Evolutionary conservation across 139 green algal genomes (phyloP), one percentile per base, ranked within the genome.

Genomic region (Coelastrella sp.): DNA sequence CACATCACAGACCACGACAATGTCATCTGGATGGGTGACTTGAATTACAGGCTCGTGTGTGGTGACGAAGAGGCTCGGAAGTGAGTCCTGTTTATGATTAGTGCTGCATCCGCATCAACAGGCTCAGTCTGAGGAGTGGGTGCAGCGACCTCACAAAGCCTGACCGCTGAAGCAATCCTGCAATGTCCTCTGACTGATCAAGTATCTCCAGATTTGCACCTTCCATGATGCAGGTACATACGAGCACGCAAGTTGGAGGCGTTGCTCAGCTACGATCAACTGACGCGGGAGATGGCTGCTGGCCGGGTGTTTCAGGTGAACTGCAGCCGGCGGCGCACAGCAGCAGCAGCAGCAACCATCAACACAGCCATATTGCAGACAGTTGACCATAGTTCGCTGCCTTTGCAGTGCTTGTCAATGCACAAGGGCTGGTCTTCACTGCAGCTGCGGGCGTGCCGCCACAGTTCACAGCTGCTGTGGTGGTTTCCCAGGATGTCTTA

Each of bases 381-480:
- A 22, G 63, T 70, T 70, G 15, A 70, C 12, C 63, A 70, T 14
- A 6, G 6, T 70, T 70, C 5, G 1, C 35, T 70, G 35, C 24
- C 76, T 60, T 9, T 27, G 12, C 76, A 82, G 76, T n/a, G 25
- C 25, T 7, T 9, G 35, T 12, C 27, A 65, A 78, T 49, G 10
- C 22, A 10, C 72, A 78, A 14, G n/a, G 22, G 49, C 76, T 60
- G 3, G 22, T 79, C 20, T 27, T 60, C 25, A 60, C 63, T 70
- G 63, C 35, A 49, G 35, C 35, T 99, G 99, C 91, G 85, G 92
- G 22, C 98, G 97, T 59, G 99, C 97, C 7, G 99, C 97, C 96
- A 99, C 99, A 91, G 99, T 96, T 87, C 93, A 95, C 56, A n/a
- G 65, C 65, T 73, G 81, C 22, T 87, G n/a, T n/a, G 81, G 81